These are phyloP conservation scores for Puccinia triticina DNA, from an alignment of 1,284 basidiomycete genomes.

Conservation along the genomic window DNA sequence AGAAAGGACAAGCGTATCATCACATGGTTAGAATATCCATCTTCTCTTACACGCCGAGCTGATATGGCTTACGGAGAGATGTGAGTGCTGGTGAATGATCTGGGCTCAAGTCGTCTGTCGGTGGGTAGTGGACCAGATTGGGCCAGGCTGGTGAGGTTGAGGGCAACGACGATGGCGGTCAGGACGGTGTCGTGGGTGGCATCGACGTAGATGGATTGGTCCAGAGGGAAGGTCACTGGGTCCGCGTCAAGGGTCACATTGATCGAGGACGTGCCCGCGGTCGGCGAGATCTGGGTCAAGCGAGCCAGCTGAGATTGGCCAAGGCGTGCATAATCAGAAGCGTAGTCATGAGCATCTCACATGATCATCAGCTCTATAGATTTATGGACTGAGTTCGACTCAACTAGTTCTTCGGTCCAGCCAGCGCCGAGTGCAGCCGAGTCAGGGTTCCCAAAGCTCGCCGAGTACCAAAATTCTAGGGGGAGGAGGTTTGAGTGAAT, in stretches of 20 bases:
- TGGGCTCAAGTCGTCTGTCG: slow-evolving; percentile 69
- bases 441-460: slow-evolving; percentile 59
- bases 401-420: slow-evolving; percentile 62
- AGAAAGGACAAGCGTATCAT: background rate
- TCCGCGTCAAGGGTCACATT: slow-evolving; percentile 77
- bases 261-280: slow-evolving; percentile 71
- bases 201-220: slow-evolving; percentile 79
- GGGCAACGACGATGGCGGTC: slow-evolving; percentile 63
- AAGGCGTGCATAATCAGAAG: background rate
- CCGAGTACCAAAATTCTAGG: slow-evolving; percentile 45
- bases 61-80: slow-evolving; percentile 65
- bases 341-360: background rate
- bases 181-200: slow-evolving; percentile 71
- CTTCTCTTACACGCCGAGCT: background rate
- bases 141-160: slow-evolving; percentile 73
- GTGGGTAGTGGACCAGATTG: slow-evolving; percentile 71
- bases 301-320: slow-evolving; percentile 67
- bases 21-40: background rate
- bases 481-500: background rate
- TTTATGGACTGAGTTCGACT: background rate
- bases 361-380: slow-evolving; percentile 52
- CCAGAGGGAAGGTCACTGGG: slow-evolving; percentile 74
- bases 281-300: slow-evolving; percentile 73
- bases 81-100: slow-evolving; percentile 64
- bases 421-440: slow-evolving; percentile 62